Base-by-base conservation (phyloP, 2,329 filamentous ascomycete species). In the Aschersonia sp. region DNA sequence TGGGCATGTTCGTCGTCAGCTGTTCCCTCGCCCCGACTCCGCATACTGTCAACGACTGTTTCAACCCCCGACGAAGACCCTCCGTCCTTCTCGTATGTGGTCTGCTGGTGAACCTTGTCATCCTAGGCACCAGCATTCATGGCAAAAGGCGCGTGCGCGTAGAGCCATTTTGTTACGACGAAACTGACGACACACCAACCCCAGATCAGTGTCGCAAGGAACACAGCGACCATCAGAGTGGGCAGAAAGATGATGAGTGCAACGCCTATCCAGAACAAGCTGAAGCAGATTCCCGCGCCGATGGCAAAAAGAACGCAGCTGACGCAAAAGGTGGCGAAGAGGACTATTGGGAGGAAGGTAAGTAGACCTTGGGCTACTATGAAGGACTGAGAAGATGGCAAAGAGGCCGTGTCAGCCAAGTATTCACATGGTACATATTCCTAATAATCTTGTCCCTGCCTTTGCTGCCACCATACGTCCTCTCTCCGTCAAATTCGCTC, bases 211-310 rank as follows among this genome's bases (percentile, higher is more conserved):
- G 79, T 65, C 5, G 78, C 83, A 29, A 79, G 61, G 44, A 72
- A 72, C 10, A 74, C 78, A 3, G 82, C 81, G 52, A 86, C 61
- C 61, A 85, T 75, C 39, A 90, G 65, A 0, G 79, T 75, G 1
- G 85, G 85, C 0, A 86, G 65, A 12, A 92, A 71, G 41, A 89
- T 59, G 44, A 86, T 60, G 9, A 85, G 66, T 2, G 81, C 83
- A 43, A 86, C 61, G 46, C 79, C 77, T 47, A 79, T 72, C 69
- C 79, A 82, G 67, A 84, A 80, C 44, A 84, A 70, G 1, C 76
- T 75, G 67, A 86, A 85, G 48, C 80, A 56, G 40, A 85, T 57
- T 10, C 80, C 81, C 32, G 72, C 71, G 42, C 79, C 64, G 41
- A 85, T 59, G 12, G 81, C 75, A 60, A 87, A 74, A 52, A 80